Base-by-base conservation (phyloP, 352 stramenopile species). In the Phytopythium montanum region DNA sequence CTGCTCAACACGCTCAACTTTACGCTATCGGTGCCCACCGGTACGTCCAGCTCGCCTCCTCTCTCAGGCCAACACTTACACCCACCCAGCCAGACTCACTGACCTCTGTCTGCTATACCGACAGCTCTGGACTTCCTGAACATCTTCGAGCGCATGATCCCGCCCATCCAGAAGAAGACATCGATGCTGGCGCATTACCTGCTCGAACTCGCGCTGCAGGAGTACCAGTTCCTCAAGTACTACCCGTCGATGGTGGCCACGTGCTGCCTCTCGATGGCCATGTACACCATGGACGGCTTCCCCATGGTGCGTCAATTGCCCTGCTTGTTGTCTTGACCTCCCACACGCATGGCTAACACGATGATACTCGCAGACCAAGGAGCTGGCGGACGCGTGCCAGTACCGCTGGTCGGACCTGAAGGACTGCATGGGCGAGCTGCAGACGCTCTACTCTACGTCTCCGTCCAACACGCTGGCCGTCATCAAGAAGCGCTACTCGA, bases 1-100 rank as follows among this genome's bases (percentile, higher is more conserved):
- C 63, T 97, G 64, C 69, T 97, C 50, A 96, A 96, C 56, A 92
- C 88, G n/a, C 86, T 97, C 55, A 90, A 95, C 63, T 97, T 97
- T 74, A 90, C 82, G 29, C 77, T 97, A 21, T 89, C 85, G 19
- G 81, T 96, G n/a, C 88, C 88, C 14, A 96, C 87, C 65, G 85
- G 85, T 94, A 68, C 44, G 26, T 13, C 13, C 16, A 18, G 44
- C 44, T 21, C 23, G 21, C 33, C 13, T 21, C 38, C 13, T 48
- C 0, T 59, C 13, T 38, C 42, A 21, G 39, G n/a, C 10, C 4
- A 9, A 49, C n/a, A n/a, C n/a, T n/a, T n/a, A n/a, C n/a, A 26
- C 21, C 8, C n/a, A 13, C 19, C 13, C 1, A 29, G 42, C 25
- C 9, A 56, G 10, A 66, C 33, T 49, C 23, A 29, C 33, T 58